phyloP scores from a whole-genome alignment of 352 stramenopile species.

The Aphanomyces euteiches region DNA sequence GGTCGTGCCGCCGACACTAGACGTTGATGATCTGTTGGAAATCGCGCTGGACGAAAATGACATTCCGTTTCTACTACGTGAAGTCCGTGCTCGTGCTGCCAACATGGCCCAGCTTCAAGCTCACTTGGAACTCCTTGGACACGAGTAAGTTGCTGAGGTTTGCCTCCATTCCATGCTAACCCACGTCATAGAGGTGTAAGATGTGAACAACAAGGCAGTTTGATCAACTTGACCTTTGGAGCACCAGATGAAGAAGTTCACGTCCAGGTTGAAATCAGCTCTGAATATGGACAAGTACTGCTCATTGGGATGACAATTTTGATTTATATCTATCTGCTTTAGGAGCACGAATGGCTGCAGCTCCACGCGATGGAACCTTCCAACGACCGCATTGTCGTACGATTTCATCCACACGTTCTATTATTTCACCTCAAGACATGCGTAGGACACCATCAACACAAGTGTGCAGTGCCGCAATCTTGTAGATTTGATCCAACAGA shows the following conservation, averaged over 20 bases:
- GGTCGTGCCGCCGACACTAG: not conserved
- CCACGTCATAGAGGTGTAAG: not conserved
- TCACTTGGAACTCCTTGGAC: not conserved
- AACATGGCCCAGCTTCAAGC: slow-evolving; percentile 11
- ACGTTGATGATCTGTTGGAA: slow-evolving; percentile 21
- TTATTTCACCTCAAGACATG: not conserved
- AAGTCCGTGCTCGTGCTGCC: not conserved
- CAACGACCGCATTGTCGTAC: slow-evolving; percentile 7
- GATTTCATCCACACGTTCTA: not conserved
- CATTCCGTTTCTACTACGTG: slow-evolving; percentile 14
- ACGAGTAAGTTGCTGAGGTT: not conserved
- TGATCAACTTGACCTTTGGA: not conserved
- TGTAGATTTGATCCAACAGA: slow-evolving; percentile 12
- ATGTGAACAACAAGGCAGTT: not conserved
- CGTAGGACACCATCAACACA: slow-evolving; percentile 6
- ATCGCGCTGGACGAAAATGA: slow-evolving; percentile 21
- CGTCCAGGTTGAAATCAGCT: slow-evolving; percentile 14
- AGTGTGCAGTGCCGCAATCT: slow-evolving; percentile 15
- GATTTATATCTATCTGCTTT: not conserved
- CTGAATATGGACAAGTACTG: slow-evolving; percentile 10
- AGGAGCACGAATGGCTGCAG: slow-evolving; percentile 19
- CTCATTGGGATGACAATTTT: not conserved
- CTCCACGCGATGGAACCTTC: not conserved
- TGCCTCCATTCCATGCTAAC: too few species aligned
- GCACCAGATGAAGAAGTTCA: slow-evolving; percentile 1